Evolutionary conservation across 2,329 filamentous ascomycete species (phyloP), one percentile per base, ranked within the genome.

Genomic region (Nothophoma quercina): DNA sequence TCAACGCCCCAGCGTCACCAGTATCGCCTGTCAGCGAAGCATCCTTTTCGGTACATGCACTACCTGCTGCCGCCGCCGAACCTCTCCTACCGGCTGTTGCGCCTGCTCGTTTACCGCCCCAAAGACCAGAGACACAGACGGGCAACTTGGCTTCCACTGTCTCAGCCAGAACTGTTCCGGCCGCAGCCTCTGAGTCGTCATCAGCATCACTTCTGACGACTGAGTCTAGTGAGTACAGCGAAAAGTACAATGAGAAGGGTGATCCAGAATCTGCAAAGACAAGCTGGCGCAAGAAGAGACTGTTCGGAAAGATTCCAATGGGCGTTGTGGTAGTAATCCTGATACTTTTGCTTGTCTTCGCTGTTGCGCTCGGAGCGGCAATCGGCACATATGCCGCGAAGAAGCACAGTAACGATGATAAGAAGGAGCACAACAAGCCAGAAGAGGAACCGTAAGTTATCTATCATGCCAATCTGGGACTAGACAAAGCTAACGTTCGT

Each of bases 301-400:
- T 75, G 12, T 83, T 78, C 63, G 81, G 82, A 8, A 73, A 64
- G 26, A 55, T 84, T 8, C 81, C 82, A 0, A 65, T 84, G 39
- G 83, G 81, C 71, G 61, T 84, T n/a, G 71, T 79, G 21, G 64
- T 82, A 5, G 63, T 81, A 7, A 69, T 74, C 3, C 69, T 79
- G 7, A 62, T 81, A 2, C 67, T 84, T 47, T 58, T 83, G 12
- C 67, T 84, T 12, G 50, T 77, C 29, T 67, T 74, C 33, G 79
- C 79, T 33, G 76, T 77, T 25, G 74, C 81, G 22, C 73, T 84
- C 34, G 83, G 82, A 43, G 81, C 80, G 46, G 78, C 81, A 5
- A 79, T 85, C 61, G 83, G 83, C 4, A 81, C 81, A 29, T 72
- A 84, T 19, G 64, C 83, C 43, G 79, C 78, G 12, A 80, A 79